Percentiles rank a stretch among this genome's conserved stretches.
Conservation (phyloP, 192 early-diverging fungal species). For the Rhizophagus clarus region DNA sequence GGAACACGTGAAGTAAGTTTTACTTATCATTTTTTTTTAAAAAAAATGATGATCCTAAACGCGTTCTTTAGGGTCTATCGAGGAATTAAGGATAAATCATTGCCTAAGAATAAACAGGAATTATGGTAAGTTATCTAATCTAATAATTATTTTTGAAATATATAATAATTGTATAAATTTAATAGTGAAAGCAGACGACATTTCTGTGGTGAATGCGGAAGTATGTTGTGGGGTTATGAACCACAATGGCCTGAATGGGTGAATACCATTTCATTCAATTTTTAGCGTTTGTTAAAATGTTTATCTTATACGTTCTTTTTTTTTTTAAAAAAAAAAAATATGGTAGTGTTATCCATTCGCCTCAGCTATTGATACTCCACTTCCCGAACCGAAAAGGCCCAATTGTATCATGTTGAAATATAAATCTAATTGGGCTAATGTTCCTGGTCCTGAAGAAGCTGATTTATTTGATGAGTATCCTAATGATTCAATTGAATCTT, state of each 20-base stretch:
- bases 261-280: constrained; percentile 20
- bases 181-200: constrained; percentile 47
- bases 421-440: constrained; percentile 49
- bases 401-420: constrained; percentile 50
- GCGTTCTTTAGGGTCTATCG: constrained; percentile 37
- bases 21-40: not conserved
- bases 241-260: constrained; percentile 32
- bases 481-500: constrained; percentile 51
- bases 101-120: constrained; percentile 40
- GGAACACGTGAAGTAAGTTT: constrained; percentile 35
- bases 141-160: not conserved
- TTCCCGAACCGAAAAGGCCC: constrained; percentile 43
- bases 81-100: constrained; percentile 44
- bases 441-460: constrained; percentile 40
- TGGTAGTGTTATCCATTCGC: constrained; percentile 48
- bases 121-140: constrained; percentile 22
- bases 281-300: constrained; percentile 32
- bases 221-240: constrained; percentile 51
- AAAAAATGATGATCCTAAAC: too few relatives aligned
- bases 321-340: constrained; percentile 12
- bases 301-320: constrained; percentile 39
- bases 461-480: constrained; percentile 55
- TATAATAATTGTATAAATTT: not conserved
- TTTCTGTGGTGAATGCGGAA: constrained; percentile 61
- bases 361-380: constrained; percentile 58